phyloP scores from a whole-genome alignment of 2,329 filamentous ascomycete genomes.

The Epichloe uncinata region DNA sequence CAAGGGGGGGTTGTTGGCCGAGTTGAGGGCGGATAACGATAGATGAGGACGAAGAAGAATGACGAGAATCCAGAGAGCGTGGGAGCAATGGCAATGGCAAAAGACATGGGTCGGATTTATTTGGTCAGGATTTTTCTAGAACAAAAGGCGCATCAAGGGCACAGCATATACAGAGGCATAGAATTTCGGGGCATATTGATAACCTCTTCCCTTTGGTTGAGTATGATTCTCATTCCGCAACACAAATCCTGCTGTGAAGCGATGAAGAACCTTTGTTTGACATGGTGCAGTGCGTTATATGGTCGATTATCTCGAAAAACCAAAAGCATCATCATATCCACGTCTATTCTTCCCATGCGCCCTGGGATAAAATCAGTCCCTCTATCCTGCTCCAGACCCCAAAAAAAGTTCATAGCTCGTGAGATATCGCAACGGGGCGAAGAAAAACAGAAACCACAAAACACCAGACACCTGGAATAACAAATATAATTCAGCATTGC shows the following conservation, averaged over 20 bases:
- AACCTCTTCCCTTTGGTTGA: background rate
- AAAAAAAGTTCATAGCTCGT: slow-evolving; percentile 3
- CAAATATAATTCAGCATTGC: background rate
- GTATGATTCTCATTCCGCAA: background rate
- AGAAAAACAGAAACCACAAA: background rate
- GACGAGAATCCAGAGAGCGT: background rate
- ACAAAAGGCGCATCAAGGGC: background rate
- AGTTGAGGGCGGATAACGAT: slow-evolving; percentile 73
- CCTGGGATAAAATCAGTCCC: slow-evolving; percentile 1
- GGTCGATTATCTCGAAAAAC: no score
- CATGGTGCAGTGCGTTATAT: no score
- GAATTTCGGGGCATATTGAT: slow-evolving; percentile 2
- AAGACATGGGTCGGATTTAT: background rate
- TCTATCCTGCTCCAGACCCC: slow-evolving; percentile 2
- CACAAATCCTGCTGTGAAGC: background rate
- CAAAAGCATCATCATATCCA: background rate
- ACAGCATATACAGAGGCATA: background rate
- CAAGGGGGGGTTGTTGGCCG: slow-evolving; percentile 63
- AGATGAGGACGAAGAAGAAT: slow-evolving; percentile 26
- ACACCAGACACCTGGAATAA: background rate
- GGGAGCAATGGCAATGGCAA: background rate
- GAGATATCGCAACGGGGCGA: background rate
- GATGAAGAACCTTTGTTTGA: background rate
- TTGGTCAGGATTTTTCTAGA: background rate
- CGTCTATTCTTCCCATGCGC: slow-evolving; percentile 5